Base-by-base conservation (phyloP, 306 rosid species). In the Acacia acuminata region DNA sequence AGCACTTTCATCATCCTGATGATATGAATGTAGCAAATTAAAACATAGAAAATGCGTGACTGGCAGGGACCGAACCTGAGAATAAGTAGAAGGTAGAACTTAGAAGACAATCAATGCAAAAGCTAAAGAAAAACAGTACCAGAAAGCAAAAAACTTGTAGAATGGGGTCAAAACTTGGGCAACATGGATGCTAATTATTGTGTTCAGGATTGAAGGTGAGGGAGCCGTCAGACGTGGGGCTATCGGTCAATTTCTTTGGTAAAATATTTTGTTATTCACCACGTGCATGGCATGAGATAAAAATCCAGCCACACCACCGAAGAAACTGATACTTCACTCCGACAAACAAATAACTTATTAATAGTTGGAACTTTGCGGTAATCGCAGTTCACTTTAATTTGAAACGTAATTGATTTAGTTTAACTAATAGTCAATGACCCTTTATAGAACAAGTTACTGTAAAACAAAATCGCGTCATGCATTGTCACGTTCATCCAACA, bases 1-100 rank as follows among this genome's bases (percentile, higher is more conserved):
- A 4, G 22, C 71, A 78, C 11, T 53, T 38, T 60, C 87, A 42
- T 82, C 45, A 65, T 47, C 61, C 36, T 7, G 67, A 10, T 30
- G 4, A 16, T 38, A 5, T 20, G n/a, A 27, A 15, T 7, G 32
- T n/a, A 64, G 70, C 3, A 63, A 63, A 5, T 4, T 14, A 30
- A 63, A 27, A 30, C 25, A 56, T 30, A 30, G 36, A 7, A 30
- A 30, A 16, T 64, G 20, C 10, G 43, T 0, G 70, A 15, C 5
- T 64, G 5, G 22, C 70, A 14, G 32, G n/a, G 70, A 64, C 8
- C 14, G 20, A 4, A 64, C 42, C 20, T 15, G 7, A 15, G 43
- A 15, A 14, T 14, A 15, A 64, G 42, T 13, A 64, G 9, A 6
- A 13, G 17, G 10, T 15, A 14, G 11, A 30, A 30, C 32, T 30